phyloP scores from a whole-genome alignment of 2,329 filamentous ascomycete genomes.

The Colletotrichum magnum region DNA sequence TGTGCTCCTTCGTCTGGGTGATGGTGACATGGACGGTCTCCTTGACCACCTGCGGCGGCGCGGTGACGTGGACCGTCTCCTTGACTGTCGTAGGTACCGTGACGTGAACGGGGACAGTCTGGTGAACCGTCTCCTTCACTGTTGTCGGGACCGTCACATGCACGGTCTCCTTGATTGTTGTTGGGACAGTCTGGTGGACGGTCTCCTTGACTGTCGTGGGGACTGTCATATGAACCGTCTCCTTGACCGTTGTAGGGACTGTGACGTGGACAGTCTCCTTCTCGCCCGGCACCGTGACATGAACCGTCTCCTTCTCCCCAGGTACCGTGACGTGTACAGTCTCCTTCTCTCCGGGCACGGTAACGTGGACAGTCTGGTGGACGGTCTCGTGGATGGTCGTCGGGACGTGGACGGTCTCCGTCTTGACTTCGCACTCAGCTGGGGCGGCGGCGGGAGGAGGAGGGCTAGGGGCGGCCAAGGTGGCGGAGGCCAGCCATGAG shows the following conservation, averaged over 20 bases:
- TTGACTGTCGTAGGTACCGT: conserved; percentile 26
- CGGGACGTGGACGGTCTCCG: conserved; percentile 36
- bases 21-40: conserved; percentile 19
- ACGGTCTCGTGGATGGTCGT: conserved; percentile 31
- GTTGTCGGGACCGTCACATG: conserved; percentile 19
- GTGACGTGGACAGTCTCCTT: conserved; percentile 27
- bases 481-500: conserved; percentile 32
- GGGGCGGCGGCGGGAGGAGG: conserved; percentile 6
- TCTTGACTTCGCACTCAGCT: conserved; percentile 30
- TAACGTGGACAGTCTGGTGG: conserved; percentile 24
- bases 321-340: conserved; percentile 31
- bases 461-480: conserved; percentile 35
- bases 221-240: conserved; percentile 29
- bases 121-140: conserved; percentile 25
- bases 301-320: conserved; percentile 22
- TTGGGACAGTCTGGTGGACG: conserved; percentile 7
- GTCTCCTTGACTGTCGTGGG: conserved; percentile 33
- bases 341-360: conserved; percentile 23
- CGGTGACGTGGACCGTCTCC: conserved; percentile 32
- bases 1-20: conserved; percentile 24
- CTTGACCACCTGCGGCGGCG: conserved; percentile 12
- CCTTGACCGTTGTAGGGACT: conserved; percentile 9
- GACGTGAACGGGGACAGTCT: conserved; percentile 27
- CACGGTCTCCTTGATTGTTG: conserved; percentile 24
- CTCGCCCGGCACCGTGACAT: conserved; percentile 18